phyloP scores from a whole-genome alignment of 306 rosid genomes.

The Styphnolobium japonicum region DNA sequence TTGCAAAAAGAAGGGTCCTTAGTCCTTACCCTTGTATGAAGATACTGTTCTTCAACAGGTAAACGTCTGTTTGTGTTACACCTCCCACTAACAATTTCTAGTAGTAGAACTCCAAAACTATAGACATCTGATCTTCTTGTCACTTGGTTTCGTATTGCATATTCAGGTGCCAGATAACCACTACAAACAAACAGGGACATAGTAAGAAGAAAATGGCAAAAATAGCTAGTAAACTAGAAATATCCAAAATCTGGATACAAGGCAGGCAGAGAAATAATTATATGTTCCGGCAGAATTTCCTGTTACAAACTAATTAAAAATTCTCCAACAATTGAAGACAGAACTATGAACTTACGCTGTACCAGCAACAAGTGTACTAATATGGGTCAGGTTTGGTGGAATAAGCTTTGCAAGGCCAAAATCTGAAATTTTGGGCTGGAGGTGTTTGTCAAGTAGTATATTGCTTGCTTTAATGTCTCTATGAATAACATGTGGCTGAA shows the following conservation, averaged over 20 bases:
- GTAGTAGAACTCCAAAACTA: conserved; percentile 70
- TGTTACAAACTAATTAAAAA: background rate
- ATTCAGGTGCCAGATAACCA: conserved; percentile 83
- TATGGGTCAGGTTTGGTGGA: conserved; percentile 51
- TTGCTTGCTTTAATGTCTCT: conserved; percentile 87
- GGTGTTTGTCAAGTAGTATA: conserved; percentile 59
- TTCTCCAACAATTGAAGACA: background rate
- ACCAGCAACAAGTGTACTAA: conserved; percentile 78
- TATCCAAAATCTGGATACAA: background rate
- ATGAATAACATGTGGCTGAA: conserved; percentile 68
- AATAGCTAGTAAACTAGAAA: background rate
- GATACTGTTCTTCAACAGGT: conserved; percentile 58
- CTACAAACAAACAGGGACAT: conserved; percentile 35
- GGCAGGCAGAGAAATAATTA: background rate
- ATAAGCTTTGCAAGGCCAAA: conserved; percentile 80
- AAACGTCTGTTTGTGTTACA: conserved; percentile 55
- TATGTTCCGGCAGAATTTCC: background rate
- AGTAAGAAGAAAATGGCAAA: background rate
- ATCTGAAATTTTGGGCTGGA: conserved; percentile 68
- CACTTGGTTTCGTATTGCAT: conserved; percentile 71
- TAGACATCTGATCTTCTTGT: conserved; percentile 77
- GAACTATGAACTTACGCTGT: conserved; percentile 55
- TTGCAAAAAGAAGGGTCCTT: conserved; percentile 14
- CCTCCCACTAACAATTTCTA: conserved; percentile 79
- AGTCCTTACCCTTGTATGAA: conserved; percentile 63